Evolutionary conservation across 306 rosid genomes (phyloP).

Genomic region (apple (Malus domestica)): DNA sequence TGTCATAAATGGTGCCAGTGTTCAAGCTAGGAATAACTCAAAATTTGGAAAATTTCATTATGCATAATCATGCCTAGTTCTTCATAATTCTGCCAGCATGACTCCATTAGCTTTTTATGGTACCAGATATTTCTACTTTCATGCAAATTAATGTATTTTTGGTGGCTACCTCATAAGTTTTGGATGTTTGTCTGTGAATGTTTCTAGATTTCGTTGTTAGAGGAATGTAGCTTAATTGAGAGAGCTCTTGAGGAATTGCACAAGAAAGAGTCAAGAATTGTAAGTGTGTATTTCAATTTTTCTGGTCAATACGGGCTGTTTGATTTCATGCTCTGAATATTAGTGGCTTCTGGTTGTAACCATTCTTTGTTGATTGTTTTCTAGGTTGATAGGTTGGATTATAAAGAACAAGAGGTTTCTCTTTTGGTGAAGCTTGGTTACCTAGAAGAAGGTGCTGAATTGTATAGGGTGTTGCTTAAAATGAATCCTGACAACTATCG

Average conservation of each 20-base stretch:
- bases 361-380: constrained; percentile 13
- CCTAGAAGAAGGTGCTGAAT: constrained; percentile 58
- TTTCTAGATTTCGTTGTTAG: constrained; percentile 72
- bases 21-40: neutral
- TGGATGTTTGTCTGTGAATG: constrained; percentile 1
- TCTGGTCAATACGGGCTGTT: constrained; percentile 11
- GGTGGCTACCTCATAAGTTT: neutral
- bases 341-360: constrained; percentile 19
- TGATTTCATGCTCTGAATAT: constrained; percentile 1
- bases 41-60: neutral
- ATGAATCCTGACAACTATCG: constrained; percentile 94
- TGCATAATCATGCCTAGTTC: neutral
- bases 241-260: constrained; percentile 83
- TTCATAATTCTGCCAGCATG: neutral
- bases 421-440: constrained; percentile 81
- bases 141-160: constrained; percentile 4
- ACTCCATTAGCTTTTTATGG: neutral
- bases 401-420: constrained; percentile 84
- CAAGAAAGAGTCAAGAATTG: constrained; percentile 72
- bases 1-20: neutral
- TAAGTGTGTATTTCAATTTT: constrained; percentile 29
- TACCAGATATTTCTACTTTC: neutral
- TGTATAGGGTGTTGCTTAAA: constrained; percentile 65
- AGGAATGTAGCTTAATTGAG: constrained; percentile 68
- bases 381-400: constrained; percentile 78